Conservation (phyloP, 1,284 basidiomycete genomes). For the Lignosus rhinocerotis region DNA sequence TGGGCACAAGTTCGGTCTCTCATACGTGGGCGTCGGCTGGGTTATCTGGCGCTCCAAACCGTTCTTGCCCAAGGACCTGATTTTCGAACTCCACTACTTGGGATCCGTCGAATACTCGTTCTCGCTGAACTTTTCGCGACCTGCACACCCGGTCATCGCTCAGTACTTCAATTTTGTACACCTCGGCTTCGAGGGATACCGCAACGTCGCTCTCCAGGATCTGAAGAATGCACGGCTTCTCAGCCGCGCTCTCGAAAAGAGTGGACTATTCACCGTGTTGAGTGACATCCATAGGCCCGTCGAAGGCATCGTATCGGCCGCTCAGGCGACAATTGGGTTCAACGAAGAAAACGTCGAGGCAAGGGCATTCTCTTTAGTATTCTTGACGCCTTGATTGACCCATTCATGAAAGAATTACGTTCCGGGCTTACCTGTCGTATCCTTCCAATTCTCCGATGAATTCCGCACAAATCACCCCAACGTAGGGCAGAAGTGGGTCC, state of each 20-base stretch:
- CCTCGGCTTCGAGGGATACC: constrained; percentile 84
- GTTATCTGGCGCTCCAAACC: constrained; percentile 80
- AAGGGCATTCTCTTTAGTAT: constrained; percentile 4
- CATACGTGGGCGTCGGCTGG: constrained; percentile 90
- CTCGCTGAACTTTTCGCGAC: constrained; percentile 94
- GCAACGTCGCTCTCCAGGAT: constrained; percentile 72
- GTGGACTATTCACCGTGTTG: constrained; percentile 74
- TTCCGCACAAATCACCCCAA: constrained; percentile 73
- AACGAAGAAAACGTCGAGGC: constrained; percentile 62
- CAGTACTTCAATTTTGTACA: constrained; percentile 93
- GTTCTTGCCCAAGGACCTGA: constrained; percentile 82
- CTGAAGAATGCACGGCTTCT: constrained; percentile 85
- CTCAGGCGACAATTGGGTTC: constrained; percentile 38
- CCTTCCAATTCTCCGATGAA: constrained; percentile 86
- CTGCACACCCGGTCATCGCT: constrained; percentile 86
- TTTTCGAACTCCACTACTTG: constrained; percentile 90
- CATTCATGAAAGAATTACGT: constrained; percentile 54
- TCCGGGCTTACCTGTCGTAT: constrained; percentile 87
- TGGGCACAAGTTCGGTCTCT: constrained; percentile 88
- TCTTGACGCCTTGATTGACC: constrained; percentile 4
- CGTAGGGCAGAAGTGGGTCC: constrained; percentile 88
- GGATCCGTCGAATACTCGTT: constrained; percentile 69
- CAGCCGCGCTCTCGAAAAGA: constrained; percentile 83
- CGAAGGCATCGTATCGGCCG: constrained; percentile 34
- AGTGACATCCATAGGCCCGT: constrained; percentile 66